Conservation (phyloP, 164 flowering plant species). For the Chimonanthus praecox region DNA sequence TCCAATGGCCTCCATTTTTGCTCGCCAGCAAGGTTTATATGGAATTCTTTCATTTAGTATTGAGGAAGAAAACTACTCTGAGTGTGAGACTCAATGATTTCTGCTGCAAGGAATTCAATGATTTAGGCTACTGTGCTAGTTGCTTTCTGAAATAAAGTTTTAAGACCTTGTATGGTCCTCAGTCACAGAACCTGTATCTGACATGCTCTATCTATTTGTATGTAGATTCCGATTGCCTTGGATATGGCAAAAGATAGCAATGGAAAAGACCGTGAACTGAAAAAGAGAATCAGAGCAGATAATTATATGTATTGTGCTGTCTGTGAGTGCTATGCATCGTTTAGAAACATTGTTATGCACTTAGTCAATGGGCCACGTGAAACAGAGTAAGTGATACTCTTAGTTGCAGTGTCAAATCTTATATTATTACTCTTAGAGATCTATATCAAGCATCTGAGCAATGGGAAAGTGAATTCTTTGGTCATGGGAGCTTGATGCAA, state of each 20-base stretch:
- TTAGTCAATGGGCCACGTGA: constrained; percentile 64
- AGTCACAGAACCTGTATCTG: not conserved
- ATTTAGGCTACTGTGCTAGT: too few species aligned
- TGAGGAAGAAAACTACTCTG: not conserved
- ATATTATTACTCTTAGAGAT: not conserved
- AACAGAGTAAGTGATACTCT: constrained; percentile 38
- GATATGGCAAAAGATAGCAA: constrained; percentile 99
- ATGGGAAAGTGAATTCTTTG: not conserved
- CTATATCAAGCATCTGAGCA: not conserved
- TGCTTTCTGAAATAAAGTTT: too few species aligned
- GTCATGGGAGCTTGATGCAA: too few species aligned
- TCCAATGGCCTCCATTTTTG: constrained; percentile 96
- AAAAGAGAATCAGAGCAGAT: constrained; percentile 65
- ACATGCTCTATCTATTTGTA: constrained; percentile 9
- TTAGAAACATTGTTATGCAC: constrained; percentile 49
- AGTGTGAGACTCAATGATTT: too few species aligned
- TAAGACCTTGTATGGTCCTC: not conserved
- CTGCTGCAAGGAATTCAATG: too few species aligned
- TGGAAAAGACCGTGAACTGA: constrained; percentile 75
- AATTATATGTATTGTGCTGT: constrained; percentile 82
- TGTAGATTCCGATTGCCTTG: constrained; percentile 87
- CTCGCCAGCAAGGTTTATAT: constrained; percentile 89
- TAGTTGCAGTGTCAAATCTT: not conserved
- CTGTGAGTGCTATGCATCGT: constrained; percentile 82
- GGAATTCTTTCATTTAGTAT: constrained; percentile 1